Base-by-base conservation (phyloP, 78 protist species). In the Anaeramoeba ignava region DNA sequence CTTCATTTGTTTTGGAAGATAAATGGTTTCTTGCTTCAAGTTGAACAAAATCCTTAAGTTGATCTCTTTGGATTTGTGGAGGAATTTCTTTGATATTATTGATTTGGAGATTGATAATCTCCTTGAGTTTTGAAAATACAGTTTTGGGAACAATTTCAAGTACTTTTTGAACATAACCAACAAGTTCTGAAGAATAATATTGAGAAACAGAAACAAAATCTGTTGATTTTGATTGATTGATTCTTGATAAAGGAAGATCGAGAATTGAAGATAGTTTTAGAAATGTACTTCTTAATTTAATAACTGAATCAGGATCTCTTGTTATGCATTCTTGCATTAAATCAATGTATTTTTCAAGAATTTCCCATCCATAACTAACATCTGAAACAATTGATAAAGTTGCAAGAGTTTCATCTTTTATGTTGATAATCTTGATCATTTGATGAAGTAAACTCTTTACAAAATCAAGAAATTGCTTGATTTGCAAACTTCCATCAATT, bases 261-360 rank as follows among this genome's bases (percentile, higher is more conserved):
- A 97, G 83, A 38, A 95, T 86, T 3, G 96, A 87, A 17, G 93
- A 93, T 34, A 96, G 90, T 85, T 97, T 97, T 38, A 96, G 85
- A 80, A 97, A 95, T 12, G 96, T 88, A 0, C 97, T 91, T 31
- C 99, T 92, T 42, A 97, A 87, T 81, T 94, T 93, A 78, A 95
- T 33, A 2, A 84, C 85, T 1, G 84, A 38, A 38, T 39, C 2
- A 12, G 89, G 84, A 41, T 87, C 68, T 12, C 27, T 40, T 23
- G 8, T 84, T 12, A 84, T 67, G 8, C 79, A 23, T 33, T 84
- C 42, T 3, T 84, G 86, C 36, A 84, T 84, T 12, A 42, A 27
- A 33, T 41, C 34, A 40, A 34, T 42, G 42, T 86, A 91, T 81
- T 84, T 78, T 81, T 82, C 68, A 78, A 96, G 85, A 41, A 91